Evolutionary conservation across 2,329 filamentous ascomycete genomes (phyloP).

Genomic region (Epichloe hybrida): DNA sequence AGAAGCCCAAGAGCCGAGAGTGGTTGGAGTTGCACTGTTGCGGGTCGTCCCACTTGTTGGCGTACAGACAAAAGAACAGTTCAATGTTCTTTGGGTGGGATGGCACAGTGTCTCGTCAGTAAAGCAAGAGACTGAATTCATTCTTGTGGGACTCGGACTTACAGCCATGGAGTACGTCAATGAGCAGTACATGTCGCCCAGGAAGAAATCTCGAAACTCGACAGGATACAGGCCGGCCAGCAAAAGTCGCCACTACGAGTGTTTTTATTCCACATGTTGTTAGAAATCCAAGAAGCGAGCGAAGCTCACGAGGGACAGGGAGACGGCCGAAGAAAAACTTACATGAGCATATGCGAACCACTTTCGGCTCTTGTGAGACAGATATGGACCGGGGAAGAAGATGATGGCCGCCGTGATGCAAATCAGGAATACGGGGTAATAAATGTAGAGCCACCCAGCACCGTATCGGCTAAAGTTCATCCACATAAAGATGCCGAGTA

Average conservation of each 20-base stretch:
- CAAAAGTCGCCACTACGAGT: constrained; percentile 61
- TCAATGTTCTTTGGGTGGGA: constrained; percentile 55
- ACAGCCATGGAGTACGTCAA: constrained; percentile 80
- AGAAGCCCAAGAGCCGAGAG: constrained; percentile 74
- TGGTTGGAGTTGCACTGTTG: constrained; percentile 71
- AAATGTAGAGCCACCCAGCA: constrained; percentile 56
- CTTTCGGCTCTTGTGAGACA: constrained; percentile 63
- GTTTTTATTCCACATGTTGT: background rate
- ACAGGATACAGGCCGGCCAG: constrained; percentile 82
- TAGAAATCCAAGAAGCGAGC: background rate
- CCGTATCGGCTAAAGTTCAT: constrained; percentile 70
- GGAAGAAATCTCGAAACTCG: constrained; percentile 93
- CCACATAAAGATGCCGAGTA: constrained; percentile 74
- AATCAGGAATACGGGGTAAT: constrained; percentile 75
- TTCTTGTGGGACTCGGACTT: constrained; percentile 35
- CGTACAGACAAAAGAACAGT: constrained; percentile 89
- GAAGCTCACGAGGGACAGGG: background rate
- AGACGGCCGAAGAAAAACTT: constrained; percentile 21
- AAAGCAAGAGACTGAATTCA: background rate
- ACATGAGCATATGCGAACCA: constrained; percentile 90
- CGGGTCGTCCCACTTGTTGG: constrained; percentile 61
- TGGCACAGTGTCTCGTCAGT: background rate
- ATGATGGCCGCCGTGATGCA: constrained; percentile 53
- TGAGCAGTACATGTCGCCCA: constrained; percentile 96
- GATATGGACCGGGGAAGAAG: constrained; percentile 58